Conservation (phyloP, 768 basidiomycete genomes). For the Boletus eberwhitei region DNA sequence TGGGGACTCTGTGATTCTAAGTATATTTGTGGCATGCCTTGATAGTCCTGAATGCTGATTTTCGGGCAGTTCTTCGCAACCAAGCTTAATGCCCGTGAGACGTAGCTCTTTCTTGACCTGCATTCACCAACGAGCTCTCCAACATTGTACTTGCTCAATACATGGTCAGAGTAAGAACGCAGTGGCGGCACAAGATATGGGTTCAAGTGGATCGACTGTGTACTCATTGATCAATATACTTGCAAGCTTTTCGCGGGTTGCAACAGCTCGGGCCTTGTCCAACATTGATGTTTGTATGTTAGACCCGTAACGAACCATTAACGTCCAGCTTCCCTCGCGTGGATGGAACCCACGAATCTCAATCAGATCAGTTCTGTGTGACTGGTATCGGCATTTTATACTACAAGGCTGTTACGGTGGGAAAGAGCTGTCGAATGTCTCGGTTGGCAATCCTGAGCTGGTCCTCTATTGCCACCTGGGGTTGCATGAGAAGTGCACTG, state of each 20-base stretch:
- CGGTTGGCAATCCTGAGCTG: constrained; percentile 53
- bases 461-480: constrained; percentile 48
- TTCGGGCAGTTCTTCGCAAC: constrained; percentile 66
- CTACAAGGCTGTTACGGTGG: background rate
- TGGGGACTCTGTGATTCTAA: constrained; percentile 96
- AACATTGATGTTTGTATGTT: background rate
- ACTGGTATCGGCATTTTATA: background rate
- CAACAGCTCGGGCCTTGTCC: background rate
- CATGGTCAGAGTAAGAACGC: background rate
- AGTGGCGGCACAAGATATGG: background rate
- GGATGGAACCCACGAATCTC: background rate
- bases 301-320: background rate
- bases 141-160: background rate
- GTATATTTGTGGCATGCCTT: constrained; percentile 48
- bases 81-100: constrained; percentile 45
- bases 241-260: background rate
- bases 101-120: background rate
- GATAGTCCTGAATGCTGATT: constrained; percentile 31
- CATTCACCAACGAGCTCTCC: background rate
- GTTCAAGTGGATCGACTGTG: background rate
- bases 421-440: constrained; percentile 61
- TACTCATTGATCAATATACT: constrained; percentile 2
- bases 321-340: background rate
- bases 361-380: background rate
- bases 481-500: constrained; percentile 9